These are phyloP conservation scores for Psidium guajava DNA, from an alignment of 345 rosid genomes.

Conservation along the genomic window DNA sequence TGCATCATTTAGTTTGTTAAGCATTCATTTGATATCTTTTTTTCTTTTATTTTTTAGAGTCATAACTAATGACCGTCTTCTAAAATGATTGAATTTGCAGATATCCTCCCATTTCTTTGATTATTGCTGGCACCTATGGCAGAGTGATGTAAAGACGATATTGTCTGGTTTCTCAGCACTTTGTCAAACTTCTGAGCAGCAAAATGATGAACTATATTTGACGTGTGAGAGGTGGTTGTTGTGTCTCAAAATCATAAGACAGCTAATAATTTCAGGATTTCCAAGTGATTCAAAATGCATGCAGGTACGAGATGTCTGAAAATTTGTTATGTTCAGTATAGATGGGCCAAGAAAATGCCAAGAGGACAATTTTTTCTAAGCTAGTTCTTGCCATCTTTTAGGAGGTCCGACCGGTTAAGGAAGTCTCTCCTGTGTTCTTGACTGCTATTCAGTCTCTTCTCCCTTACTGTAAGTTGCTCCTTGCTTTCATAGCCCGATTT, in stretches of 20 bases:
- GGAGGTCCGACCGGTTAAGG: conserved; percentile 86
- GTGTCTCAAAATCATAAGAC: conserved; percentile 81
- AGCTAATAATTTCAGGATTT: conserved; percentile 75
- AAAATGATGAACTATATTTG: conserved; percentile 70
- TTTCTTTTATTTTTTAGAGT: not conserved
- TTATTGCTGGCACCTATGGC: conserved; percentile 93
- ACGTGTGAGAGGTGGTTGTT: conserved; percentile 91
- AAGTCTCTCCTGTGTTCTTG: conserved; percentile 74
- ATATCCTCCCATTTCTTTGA: conserved; percentile 79
- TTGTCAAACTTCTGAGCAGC: conserved; percentile 45
- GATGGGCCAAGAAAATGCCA: not conserved
- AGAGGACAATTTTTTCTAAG: not conserved
- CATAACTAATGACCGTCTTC: not conserved
- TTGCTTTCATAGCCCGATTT: not conserved
- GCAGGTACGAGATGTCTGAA: conserved; percentile 34
- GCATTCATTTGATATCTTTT: not conserved
- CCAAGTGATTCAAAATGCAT: conserved; percentile 75
- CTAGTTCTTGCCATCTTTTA: conserved; percentile 19
- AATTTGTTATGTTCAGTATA: not conserved
- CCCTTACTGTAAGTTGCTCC: conserved; percentile 66
- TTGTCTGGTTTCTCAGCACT: conserved; percentile 63
- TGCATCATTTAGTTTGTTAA: conserved; percentile 1
- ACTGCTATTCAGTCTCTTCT: conserved; percentile 72
- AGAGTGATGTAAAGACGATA: conserved; percentile 82
- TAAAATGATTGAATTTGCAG: conserved; percentile 34